Evolutionary conservation across 2,329 filamentous ascomycete genomes (phyloP), one percentile per base, ranked within the genome.

Genomic region (Cladosporium colombiae): DNA sequence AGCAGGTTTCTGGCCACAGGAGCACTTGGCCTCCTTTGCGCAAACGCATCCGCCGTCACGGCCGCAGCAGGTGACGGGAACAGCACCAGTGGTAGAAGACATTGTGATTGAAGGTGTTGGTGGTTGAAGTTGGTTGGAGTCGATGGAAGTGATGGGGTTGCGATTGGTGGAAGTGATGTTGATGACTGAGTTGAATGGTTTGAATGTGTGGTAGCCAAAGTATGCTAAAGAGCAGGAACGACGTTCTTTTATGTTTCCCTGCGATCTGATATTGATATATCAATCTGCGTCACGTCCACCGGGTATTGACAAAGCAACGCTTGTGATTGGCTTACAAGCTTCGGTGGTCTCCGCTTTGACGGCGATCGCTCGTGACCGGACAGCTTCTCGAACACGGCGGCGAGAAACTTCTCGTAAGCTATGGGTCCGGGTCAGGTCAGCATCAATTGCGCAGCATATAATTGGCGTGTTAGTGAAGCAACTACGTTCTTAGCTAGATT

Each of bases 1-100:
- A 59, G 94, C 94, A 4, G 88, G 87, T 77, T 95, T 86, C 83
- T 97, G 88, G 76, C 94, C 94, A 78, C 94, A 98, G 18, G 92
- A 96, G 87, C 93, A 97, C 68, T 80, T 87, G 68, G 86, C 85
- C 72, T 87, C 84, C 63, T 82, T 79, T 21, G 64, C 64, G 49
- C 64, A 66, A 27, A 66, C 23, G 72, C 80, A 81, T 69, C 81
- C 81, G 72, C 83, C 73, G 21, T 73, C 81, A 72, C 83, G 84
- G 77, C 84, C 84, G 78, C 86, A 89, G 85, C 86, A 89, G 72
- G 83, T 85, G 55, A 76, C 73, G 65, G 83, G 84, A 71, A 82
- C 76, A 65, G 81, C 76, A 63, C 75, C 68, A 61, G 72, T 74
- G 37, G 77, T 71, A 56, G 72, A 71, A 71, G 78, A 76, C 80